A percentile compares a stretch with the other conserved stretches of the same genome.
Evolutionary conservation across 306 rosid species (phyloP).

Genomic region (Ormosia emarginata): DNA sequence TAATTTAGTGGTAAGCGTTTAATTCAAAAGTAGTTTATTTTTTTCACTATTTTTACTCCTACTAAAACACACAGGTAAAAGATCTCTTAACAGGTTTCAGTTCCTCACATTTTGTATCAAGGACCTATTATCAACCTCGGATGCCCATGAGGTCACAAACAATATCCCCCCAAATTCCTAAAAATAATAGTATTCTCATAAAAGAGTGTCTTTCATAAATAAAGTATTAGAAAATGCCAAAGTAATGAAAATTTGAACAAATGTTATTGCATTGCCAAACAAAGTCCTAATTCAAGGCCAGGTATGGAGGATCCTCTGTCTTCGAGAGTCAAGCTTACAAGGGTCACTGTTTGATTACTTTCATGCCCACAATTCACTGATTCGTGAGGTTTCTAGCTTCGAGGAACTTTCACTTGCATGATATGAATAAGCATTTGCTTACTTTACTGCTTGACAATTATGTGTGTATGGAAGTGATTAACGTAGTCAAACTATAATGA

Average conservation of each 20-base stretch:
- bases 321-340: slow-evolving; percentile 36
- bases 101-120: neutral
- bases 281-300: slow-evolving; percentile 54
- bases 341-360: slow-evolving; percentile 35
- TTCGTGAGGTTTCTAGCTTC: slow-evolving; percentile 9
- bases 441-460: slow-evolving; percentile 17
- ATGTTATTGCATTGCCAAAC: slow-evolving; percentile 34
- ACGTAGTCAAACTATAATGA: slow-evolving; percentile 51
- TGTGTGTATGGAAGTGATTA: slow-evolving; percentile 20
- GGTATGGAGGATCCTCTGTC: slow-evolving; percentile 42
- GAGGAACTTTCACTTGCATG: slow-evolving; percentile 24
- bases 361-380: slow-evolving; percentile 16
- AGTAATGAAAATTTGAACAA: neutral
- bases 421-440: slow-evolving; percentile 36
- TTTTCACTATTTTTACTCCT: neutral
- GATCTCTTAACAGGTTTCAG: neutral
- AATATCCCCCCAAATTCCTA: neutral
- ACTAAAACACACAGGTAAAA: neutral
- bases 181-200: neutral
- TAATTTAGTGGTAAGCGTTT: too few species aligned
- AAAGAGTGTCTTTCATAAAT: neutral
- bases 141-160: neutral
- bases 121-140: neutral
- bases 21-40: too few species aligned
- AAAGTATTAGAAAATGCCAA: neutral